phyloP scores from a whole-genome alignment of 495 filamentous ascomycete genomes.

The Aspergillus nanangensis region DNA sequence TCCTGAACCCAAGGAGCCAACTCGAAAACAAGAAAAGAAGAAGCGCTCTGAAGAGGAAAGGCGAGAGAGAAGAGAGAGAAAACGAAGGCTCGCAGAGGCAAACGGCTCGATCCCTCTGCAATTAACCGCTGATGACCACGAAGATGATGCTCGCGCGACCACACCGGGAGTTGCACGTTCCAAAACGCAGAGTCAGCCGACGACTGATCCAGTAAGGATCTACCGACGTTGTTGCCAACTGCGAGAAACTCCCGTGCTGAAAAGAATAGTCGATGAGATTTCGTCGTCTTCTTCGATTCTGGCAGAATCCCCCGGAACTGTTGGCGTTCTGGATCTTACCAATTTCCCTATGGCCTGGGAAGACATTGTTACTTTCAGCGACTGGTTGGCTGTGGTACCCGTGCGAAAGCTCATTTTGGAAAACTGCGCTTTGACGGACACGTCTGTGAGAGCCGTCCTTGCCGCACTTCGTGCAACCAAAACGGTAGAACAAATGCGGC shows the following conservation, averaged over 20 bases:
- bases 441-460: slow-evolving; percentile 78
- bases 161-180: slow-evolving; percentile 26
- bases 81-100: slow-evolving; percentile 70
- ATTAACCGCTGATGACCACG: slow-evolving; percentile 53
- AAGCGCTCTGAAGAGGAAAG: slow-evolving; percentile 84
- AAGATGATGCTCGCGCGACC: slow-evolving; percentile 36
- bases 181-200: slow-evolving; percentile 64
- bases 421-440: slow-evolving; percentile 80
- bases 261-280: slow-evolving; percentile 84
- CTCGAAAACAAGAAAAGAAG: slow-evolving; percentile 83
- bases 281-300: slow-evolving; percentile 58
- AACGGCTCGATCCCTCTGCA: slow-evolving; percentile 80
- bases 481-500: slow-evolving; percentile 50
- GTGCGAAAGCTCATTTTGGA: slow-evolving; percentile 81
- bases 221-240: slow-evolving; percentile 94
- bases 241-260: slow-evolving; percentile 83
- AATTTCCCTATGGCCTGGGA: slow-evolving; percentile 77
- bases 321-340: slow-evolving; percentile 77
- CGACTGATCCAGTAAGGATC: slow-evolving; percentile 87
- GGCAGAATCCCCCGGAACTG: slow-evolving; percentile 59
- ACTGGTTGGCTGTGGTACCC: slow-evolving; percentile 92
- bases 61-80: slow-evolving; percentile 81
- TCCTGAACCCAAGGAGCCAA: slow-evolving; percentile 44
- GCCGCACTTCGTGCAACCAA: slow-evolving; percentile 82
- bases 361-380: slow-evolving; percentile 81